phyloP scores from a whole-genome alignment of 2,329 filamentous ascomycete genomes.

The Fusarium bulbicola region DNA sequence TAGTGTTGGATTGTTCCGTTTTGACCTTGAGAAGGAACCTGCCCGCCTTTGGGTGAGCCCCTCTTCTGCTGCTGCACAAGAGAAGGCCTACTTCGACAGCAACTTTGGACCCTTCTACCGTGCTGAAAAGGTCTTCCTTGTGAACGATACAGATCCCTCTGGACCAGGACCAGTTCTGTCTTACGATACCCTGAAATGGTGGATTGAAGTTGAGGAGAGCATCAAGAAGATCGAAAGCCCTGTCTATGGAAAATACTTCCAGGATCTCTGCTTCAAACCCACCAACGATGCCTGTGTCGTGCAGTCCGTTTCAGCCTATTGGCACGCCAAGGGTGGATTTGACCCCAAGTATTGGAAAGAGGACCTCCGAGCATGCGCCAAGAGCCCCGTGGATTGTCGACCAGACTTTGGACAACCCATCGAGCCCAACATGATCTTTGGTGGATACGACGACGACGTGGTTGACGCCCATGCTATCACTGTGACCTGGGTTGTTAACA shows the following conservation, averaged over 20 bases:
- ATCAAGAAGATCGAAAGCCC: conserved; percentile 77
- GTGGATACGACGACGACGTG: conserved; percentile 77
- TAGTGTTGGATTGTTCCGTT: conserved; percentile 87
- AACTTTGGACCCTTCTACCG: conserved; percentile 97
- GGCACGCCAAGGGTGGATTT: conserved; percentile 65
- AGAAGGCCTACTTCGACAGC: conserved; percentile 92
- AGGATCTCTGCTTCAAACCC: conserved; percentile 94
- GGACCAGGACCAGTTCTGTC: conserved; percentile 80
- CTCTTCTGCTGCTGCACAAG: conserved; percentile 85
- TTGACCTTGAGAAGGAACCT: conserved; percentile 89
- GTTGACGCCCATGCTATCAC: conserved; percentile 82
- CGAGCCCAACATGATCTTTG: conserved; percentile 84
- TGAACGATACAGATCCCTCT: conserved; percentile 79
- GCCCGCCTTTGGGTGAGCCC: conserved; percentile 97
- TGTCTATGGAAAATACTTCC: conserved; percentile 72
- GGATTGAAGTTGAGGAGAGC: conserved; percentile 87
- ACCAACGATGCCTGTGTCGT: conserved; percentile 89
- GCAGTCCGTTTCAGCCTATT: conserved; percentile 92
- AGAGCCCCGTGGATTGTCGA: conserved; percentile 83
- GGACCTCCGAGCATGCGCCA: conserved; percentile 76
- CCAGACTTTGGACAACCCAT: conserved; percentile 91
- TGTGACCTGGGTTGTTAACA: conserved; percentile 94
- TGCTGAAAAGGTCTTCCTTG: conserved; percentile 90
- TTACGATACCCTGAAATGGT: conserved; percentile 91
- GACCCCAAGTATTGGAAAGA: conserved; percentile 71